A percentile compares a stretch with the other conserved stretches of the same genome.
These are phyloP conservation scores for Phytophthora uliginosa DNA, from an alignment of 352 stramenopile species.

Conservation along the genomic window DNA sequence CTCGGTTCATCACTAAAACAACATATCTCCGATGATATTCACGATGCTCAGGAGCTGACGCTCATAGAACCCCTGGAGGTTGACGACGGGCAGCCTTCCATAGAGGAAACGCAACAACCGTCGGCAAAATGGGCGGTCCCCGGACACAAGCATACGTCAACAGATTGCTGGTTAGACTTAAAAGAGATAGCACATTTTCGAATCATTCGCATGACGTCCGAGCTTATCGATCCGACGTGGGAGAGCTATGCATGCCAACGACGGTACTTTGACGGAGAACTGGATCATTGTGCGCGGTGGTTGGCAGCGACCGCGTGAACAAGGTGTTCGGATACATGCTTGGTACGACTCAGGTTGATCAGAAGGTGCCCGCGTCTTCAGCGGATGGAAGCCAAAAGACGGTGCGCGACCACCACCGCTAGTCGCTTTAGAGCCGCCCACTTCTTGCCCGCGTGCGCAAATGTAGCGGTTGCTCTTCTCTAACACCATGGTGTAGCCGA, in stretches of 20 bases:
- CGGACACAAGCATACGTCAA: background rate
- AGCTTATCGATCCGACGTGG: background rate
- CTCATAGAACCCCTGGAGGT: background rate
- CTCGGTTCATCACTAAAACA: constrained; percentile 1
- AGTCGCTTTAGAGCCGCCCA: background rate
- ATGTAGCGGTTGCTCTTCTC: constrained; percentile 8
- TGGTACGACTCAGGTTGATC: background rate
- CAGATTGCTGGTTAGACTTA: background rate
- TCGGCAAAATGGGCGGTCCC: background rate
- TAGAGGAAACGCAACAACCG: too few species aligned
- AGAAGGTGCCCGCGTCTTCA: too few species aligned
- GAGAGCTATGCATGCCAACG: too few species aligned
- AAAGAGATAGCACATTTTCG: background rate
- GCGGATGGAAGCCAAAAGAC: too few species aligned
- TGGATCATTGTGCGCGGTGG: background rate
- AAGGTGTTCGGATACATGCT: background rate
- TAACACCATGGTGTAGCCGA: background rate
- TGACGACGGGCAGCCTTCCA: background rate
- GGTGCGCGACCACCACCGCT: background rate
- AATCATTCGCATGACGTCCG: background rate
- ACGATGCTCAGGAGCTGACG: background rate
- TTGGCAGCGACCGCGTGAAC: too few species aligned
- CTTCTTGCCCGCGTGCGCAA: background rate
- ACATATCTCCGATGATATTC: background rate
- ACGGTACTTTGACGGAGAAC: background rate